These are phyloP conservation scores for Clarkia xantiana DNA, from an alignment of 345 rosid species.

Conservation along the genomic window DNA sequence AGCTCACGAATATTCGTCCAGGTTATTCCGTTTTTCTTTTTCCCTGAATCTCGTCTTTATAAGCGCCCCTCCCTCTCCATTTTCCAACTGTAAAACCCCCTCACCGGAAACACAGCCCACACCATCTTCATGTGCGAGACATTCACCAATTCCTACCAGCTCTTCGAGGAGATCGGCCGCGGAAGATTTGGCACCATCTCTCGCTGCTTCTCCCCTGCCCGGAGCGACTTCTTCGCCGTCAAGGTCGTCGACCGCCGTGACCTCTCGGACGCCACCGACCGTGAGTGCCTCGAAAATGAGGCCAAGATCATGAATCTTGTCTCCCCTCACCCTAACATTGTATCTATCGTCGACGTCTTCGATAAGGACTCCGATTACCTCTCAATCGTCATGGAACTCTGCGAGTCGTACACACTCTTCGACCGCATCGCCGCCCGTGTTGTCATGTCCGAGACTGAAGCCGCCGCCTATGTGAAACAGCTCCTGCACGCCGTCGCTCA, in stretches of 20 bases:
- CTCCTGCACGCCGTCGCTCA: constrained; percentile 48
- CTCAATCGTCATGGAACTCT: constrained; percentile 44
- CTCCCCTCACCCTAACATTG: constrained; percentile 52
- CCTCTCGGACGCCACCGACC: constrained; percentile 39
- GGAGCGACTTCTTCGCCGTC: constrained; percentile 49
- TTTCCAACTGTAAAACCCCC: background rate
- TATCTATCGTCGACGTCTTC: constrained; percentile 34
- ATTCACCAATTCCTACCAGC: constrained; percentile 32
- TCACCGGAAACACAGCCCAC: rapidly evolving
- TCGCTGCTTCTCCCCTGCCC: constrained; percentile 34
- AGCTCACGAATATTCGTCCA: no score
- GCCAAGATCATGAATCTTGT: constrained; percentile 52
- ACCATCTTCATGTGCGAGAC: constrained; percentile 3
- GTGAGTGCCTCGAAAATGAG: constrained; percentile 50
- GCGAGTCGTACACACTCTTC: constrained; percentile 49
- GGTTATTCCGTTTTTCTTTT: no score
- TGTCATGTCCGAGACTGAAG: constrained; percentile 26
- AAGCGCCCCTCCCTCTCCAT: no score
- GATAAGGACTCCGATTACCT: constrained; percentile 27
- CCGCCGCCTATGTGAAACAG: constrained; percentile 34
- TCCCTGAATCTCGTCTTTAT: no score
- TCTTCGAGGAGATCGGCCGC: constrained; percentile 65
- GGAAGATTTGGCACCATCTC: constrained; percentile 70
- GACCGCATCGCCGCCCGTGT: constrained; percentile 12
- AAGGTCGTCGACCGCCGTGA: constrained; percentile 64